Percentiles rank a stretch among this genome's conserved stretches.
Conservation (phyloP, 2,329 filamentous ascomycete species). For the Fonsecaea nubica region DNA sequence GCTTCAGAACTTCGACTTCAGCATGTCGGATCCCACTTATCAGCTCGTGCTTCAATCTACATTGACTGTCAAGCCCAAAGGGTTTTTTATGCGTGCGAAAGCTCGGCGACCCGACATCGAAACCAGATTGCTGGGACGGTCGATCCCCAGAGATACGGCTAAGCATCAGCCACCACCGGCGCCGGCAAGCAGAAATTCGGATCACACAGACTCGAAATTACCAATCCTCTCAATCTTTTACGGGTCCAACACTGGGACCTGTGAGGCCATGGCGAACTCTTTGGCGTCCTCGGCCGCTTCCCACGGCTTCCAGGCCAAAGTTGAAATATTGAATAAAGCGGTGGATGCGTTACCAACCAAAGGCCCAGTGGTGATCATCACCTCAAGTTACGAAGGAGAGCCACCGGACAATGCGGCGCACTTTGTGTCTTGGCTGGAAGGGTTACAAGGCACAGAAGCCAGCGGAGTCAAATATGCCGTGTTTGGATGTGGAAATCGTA, state of each 20-base stretch:
- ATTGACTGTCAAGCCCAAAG: constrained; percentile 54
- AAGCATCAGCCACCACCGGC: background rate
- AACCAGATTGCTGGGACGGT: constrained; percentile 48
- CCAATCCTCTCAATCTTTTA: constrained; percentile 68
- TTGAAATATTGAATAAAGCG: constrained; percentile 67
- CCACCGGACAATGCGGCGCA: constrained; percentile 73
- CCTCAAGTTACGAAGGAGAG: constrained; percentile 75
- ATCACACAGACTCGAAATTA: constrained; percentile 6
- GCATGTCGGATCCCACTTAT: constrained; percentile 62
- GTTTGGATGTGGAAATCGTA: constrained; percentile 69
- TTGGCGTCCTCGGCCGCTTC: constrained; percentile 52
- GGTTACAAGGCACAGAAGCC: constrained; percentile 58
- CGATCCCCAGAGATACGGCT: constrained; percentile 35
- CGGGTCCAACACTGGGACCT: constrained; percentile 76
- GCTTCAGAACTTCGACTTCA: constrained; percentile 74
- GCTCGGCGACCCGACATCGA: constrained; percentile 58
- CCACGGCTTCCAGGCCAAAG: constrained; percentile 58
- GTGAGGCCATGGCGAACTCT: constrained; percentile 70
- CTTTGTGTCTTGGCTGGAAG: constrained; percentile 72
- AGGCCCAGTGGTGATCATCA: constrained; percentile 69
- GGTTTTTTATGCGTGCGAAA: constrained; percentile 66
- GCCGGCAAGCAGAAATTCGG: constrained; percentile 40
- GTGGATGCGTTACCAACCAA: constrained; percentile 65
- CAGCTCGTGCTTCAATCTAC: constrained; percentile 47
- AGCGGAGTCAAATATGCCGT: constrained; percentile 68